A percentile compares a stretch with the other conserved stretches of the same genome.
These are phyloP conservation scores for Kregervanrija fluxuum DNA, from an alignment of 805 yeast genomes.

Conservation along the genomic window DNA sequence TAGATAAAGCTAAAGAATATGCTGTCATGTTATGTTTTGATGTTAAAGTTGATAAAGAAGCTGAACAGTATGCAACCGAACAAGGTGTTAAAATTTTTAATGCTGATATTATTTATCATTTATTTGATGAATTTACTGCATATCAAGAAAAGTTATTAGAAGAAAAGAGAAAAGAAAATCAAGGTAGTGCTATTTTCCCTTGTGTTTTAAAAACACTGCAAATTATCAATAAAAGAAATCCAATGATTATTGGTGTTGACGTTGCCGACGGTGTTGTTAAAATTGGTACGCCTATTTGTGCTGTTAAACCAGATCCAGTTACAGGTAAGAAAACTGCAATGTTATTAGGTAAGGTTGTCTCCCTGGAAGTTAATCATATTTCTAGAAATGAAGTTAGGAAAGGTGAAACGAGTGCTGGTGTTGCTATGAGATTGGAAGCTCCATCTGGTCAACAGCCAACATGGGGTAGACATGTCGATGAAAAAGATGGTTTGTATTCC, in stretches of 20 bases:
- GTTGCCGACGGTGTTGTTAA: constrained; percentile 85
- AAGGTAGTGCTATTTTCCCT: constrained; percentile 89
- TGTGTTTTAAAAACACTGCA: constrained; percentile 91
- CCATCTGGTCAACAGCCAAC: constrained; percentile 90
- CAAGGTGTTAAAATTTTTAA: constrained; percentile 87
- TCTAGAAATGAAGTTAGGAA: constrained; percentile 72
- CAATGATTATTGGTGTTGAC: constrained; percentile 99
- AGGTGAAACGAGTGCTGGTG: constrained; percentile 97
- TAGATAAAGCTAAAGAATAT: constrained; percentile 89
- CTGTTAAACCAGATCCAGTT: constrained; percentile 81
- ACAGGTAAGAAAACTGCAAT: constrained; percentile 67
- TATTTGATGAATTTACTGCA: constrained; percentile 90
- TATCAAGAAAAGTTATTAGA: constrained; percentile 86
- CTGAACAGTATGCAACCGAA: constrained; percentile 95
- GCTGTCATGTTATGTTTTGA: constrained; percentile 99
- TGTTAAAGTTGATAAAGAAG: constrained; percentile 95
- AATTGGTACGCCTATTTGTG: constrained; percentile 92
- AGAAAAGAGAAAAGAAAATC: constrained; percentile 80
- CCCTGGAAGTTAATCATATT: constrained; percentile 95
- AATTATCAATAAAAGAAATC: constrained; percentile 96
- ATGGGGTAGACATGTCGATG: constrained; percentile 99
- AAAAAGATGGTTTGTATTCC: constrained; percentile 85
- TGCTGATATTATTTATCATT: constrained; percentile 94
- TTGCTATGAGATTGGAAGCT: constrained; percentile 93
- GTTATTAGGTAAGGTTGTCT: constrained; percentile 79